A percentile compares a stretch with the other conserved stretches of the same genome.
phyloP scores from a whole-genome alignment of 441 rosid genomes.

The Oxalis stricta region DNA sequence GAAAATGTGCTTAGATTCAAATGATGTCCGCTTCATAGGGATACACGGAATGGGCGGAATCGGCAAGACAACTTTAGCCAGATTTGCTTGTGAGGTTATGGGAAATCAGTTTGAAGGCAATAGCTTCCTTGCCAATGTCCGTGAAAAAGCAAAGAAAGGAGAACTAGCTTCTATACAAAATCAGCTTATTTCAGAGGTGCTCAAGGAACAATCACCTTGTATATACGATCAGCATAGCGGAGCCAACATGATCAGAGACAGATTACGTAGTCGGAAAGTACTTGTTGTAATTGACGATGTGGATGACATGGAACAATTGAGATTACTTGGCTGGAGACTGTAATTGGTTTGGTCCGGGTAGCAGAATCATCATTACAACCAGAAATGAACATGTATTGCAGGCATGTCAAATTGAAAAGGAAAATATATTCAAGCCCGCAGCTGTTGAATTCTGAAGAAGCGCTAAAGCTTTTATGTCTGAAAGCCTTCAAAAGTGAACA shows the following conservation, averaged over 20 bases:
- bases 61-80: conserved; percentile 12
- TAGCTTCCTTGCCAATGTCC: conserved; percentile 19
- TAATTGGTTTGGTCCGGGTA: conserved; percentile 2
- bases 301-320: conserved; percentile 3
- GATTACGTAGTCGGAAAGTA: not conserved
- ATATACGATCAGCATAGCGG: not conserved
- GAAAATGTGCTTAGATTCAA: no score
- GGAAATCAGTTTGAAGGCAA: conserved; percentile 18
- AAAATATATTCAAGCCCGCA: not conserved
- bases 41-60: conserved; percentile 25
- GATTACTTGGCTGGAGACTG: conserved; percentile 5
- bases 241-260: not conserved
- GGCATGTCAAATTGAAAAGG: not conserved
- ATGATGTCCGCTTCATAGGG: conserved; percentile 12
- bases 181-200: conserved; percentile 16
- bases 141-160: conserved; percentile 12
- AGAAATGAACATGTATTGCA: not conserved
- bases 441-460: conserved; percentile 3
- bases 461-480: conserved; percentile 15
- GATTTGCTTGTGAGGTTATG: conserved; percentile 7
- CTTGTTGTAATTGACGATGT: not conserved
- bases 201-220: conserved; percentile 2
- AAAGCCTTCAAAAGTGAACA: conserved; percentile 11
- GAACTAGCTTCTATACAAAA: conserved; percentile 14
- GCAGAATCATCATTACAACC: conserved; percentile 1